These are phyloP conservation scores for Candida maesae DNA, from an alignment of 805 yeast species.

Conservation along the genomic window DNA sequence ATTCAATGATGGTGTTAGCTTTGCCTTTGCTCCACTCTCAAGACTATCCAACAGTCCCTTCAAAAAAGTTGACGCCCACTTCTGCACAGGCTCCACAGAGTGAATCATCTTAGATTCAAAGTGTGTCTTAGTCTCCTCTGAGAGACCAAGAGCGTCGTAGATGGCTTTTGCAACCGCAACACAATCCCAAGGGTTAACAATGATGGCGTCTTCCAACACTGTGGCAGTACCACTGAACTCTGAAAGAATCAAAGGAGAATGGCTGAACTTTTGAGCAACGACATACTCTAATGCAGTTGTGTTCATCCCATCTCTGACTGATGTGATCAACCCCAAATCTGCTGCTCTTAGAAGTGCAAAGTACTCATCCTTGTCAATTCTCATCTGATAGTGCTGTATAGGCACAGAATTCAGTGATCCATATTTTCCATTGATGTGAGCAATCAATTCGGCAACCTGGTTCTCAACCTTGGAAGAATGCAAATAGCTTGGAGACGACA, in stretches of 20 bases:
- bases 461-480: slow-evolving; percentile 63
- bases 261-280: slow-evolving; percentile 72
- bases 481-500: slow-evolving; percentile 63
- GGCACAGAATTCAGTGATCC: slow-evolving; percentile 84
- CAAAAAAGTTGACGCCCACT: slow-evolving; percentile 71
- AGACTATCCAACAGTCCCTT: slow-evolving; percentile 42
- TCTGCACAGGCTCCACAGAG: slow-evolving; percentile 71
- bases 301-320: slow-evolving; percentile 94
- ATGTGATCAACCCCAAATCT: slow-evolving; percentile 83
- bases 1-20: slow-evolving; percentile 78
- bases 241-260: slow-evolving; percentile 77
- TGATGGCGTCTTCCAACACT: slow-evolving; percentile 65
- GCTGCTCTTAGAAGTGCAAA: slow-evolving; percentile 85
- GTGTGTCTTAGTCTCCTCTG: slow-evolving; percentile 39
- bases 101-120: slow-evolving; percentile 55
- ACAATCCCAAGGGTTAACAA: slow-evolving; percentile 96
- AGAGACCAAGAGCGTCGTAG: slow-evolving; percentile 59
- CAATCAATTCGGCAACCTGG: slow-evolving; percentile 77
- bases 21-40: slow-evolving; percentile 36
- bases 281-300: slow-evolving; percentile 93
- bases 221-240: slow-evolving; percentile 91
- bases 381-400: slow-evolving; percentile 87
- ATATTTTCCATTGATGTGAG: slow-evolving; percentile 77
- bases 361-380: slow-evolving; percentile 85
- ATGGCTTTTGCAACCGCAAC: slow-evolving; percentile 88